Base-by-base conservation (phyloP, 1,284 basidiomycete species). In the Fomitopsis pinicola region DNA sequence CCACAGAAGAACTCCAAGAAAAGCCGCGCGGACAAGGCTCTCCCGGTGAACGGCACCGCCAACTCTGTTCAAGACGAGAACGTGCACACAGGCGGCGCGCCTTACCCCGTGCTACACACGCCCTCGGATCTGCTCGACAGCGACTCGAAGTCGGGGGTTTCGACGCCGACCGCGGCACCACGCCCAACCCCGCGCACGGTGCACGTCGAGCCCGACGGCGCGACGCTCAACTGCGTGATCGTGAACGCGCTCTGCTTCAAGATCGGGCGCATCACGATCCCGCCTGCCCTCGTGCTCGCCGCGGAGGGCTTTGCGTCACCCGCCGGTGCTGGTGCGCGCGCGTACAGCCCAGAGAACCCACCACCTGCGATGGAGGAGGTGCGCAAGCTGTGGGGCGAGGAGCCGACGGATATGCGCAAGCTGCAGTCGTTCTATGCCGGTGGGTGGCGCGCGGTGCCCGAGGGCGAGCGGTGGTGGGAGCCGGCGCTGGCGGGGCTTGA, bases 171-270 rank as follows among this genome's bases (percentile, higher is more conserved):
- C n/a, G 30, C 55, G 38, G 48, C 55, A 42, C 40, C 36, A 12
- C 63, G 63, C 5, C 46, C 76, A 2, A 73, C 75, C 75, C 55
- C 65, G 35, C 44, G 63, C 68, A 42, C 10, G 19, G 35, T 50
- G 60, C 63, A 55, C 62, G 56, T 61, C 54, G 83, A 86, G 67
- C 74, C 79, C 0, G 86, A 87, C 65, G 85, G 85, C 58, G 79
- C 80, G 4, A 78, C 82, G 15, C 75, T 94, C 4, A 84, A 92
- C 72, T 91, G 89, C 66, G 71, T 92, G 62, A 80, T 82, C 42
- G 77, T 94, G 55, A 86, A 86, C 42, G 83, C 86, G 64, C 72
- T 86, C 58, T 91, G 88, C 69, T 92, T 87, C 82, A 94, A 94
- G 74, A 73, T 83, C 48, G 88, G 86, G 0, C 80, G 91, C 1